Percentiles rank a stretch among this genome's conserved stretches.
Conservation (phyloP, 129 eudicot species). For the Scalesia atractyloides region DNA sequence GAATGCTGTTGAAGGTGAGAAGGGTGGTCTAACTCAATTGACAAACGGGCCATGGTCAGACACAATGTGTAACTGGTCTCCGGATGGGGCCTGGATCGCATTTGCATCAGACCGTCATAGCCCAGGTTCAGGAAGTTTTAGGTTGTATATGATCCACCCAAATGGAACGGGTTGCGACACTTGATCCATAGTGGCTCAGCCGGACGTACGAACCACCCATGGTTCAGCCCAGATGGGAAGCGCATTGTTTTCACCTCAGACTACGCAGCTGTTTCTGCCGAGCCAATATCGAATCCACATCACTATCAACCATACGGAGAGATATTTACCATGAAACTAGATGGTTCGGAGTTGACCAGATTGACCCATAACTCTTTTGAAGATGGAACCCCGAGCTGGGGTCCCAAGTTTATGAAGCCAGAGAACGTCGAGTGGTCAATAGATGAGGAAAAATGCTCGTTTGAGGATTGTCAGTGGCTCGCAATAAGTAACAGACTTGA, state of each 20-base stretch:
- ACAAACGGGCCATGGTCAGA: constrained; percentile 79
- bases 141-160: constrained; percentile 75
- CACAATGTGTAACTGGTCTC: constrained; percentile 93
- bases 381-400: constrained; percentile 94
- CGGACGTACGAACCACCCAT: constrained; percentile 86
- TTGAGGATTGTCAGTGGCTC: constrained; percentile 79
- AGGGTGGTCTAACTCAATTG: constrained; percentile 23
- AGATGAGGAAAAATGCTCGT: constrained; percentile 48
- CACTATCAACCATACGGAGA: constrained; percentile 89
- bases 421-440: constrained; percentile 50
- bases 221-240: constrained; percentile 81
- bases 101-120: constrained; percentile 78
- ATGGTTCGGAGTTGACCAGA: constrained; percentile 66
- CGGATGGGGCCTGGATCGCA: constrained; percentile 83
- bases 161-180: constrained; percentile 80
- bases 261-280: constrained; percentile 91
- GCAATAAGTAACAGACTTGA: constrained; percentile 1
- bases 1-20: constrained; percentile 65
- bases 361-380: constrained; percentile 82
- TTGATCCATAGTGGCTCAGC: constrained; percentile 70
- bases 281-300: constrained; percentile 82
- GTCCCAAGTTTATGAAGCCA: constrained; percentile 48
- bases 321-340: constrained; percentile 58
- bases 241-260: constrained; percentile 73
- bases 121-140: constrained; percentile 80